These are phyloP conservation scores for Tephrocybe sp. DNA, from an alignment of 768 basidiomycete species.

Conservation along the genomic window DNA sequence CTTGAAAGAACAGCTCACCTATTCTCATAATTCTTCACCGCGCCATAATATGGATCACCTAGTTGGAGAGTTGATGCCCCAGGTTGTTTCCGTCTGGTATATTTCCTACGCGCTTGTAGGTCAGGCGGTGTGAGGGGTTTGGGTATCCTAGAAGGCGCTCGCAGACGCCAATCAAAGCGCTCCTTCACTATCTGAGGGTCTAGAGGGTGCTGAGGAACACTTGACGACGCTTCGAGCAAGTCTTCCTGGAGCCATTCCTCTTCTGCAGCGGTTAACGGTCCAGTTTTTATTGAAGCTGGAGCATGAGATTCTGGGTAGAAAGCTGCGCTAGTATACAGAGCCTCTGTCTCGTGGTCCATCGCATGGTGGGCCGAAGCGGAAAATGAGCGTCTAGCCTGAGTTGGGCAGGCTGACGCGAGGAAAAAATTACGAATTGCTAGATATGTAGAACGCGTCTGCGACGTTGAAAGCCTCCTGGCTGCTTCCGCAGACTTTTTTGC, in stretches of 20 bases:
- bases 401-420: constrained; percentile 16
- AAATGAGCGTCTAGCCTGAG: constrained; percentile 12
- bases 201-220: constrained; percentile 6
- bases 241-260: constrained; percentile 39
- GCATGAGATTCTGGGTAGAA: constrained; percentile 2
- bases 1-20: constrained; percentile 47
- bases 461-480: constrained; percentile 2
- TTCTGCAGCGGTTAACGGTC: constrained; percentile 29
- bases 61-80: constrained; percentile 28
- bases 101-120: constrained; percentile 13
- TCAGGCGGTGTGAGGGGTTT: constrained; percentile 12
- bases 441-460: constrained; percentile 14
- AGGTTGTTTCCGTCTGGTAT: constrained; percentile 39
- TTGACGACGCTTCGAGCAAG: constrained; percentile 3
- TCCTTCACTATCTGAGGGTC: constrained; percentile 17
- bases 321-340: constrained; percentile 10
- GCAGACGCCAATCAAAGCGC: constrained; percentile 64
- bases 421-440: constrained; percentile 19
- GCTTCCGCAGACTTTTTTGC: constrained; percentile 12
- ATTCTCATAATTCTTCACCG: constrained; percentile 52
- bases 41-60: constrained; percentile 45
- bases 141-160: constrained; percentile 46
- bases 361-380: constrained; percentile 5
- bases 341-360: constrained; percentile 13
- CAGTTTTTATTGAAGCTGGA: not conserved